Base-by-base conservation (phyloP, 371 early-diverging fungal genomes). In the Apophysomyces variabilis region DNA sequence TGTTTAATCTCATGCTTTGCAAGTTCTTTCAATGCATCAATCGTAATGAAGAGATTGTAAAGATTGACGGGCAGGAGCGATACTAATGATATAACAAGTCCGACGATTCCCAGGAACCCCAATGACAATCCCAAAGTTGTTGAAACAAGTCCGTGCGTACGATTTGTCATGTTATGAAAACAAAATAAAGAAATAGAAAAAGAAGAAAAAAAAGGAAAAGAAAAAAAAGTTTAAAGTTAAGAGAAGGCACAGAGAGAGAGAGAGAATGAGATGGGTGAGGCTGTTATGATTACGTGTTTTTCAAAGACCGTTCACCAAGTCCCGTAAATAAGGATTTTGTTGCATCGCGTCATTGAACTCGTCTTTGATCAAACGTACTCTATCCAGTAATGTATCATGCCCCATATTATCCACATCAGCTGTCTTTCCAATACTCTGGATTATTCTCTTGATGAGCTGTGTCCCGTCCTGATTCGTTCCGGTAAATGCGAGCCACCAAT, bases 311-410 rank as follows among this genome's bases (percentile, higher is more conserved):
- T 50, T 50, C 4, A 50, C 54, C 21, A 50, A 50, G 64, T 57
- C 44, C 35, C 46, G 32, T 18, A 87, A 75, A 71, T 87, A 88
- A 26, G 80, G 57, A 60, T 89, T 88, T 13, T 63, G 58, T 21
- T 83, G 60, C 13, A 89, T 78, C 43, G 74, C 71, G 1, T 41
- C 11, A 9, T 70, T 59, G 60, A 87, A 83, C 64, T 86, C 79
- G 1, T 60, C 69, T 26, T 65, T 67, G 12, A 90, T 70, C 16
- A 47, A 68, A 9, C 70, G 61, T 43, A 86, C 68, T 8, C 68
- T 38, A 35, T 71, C 43, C 4, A 72, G 63, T 6, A 82, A 44
- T 6, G 72, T 70, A 39, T 77, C 69, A 7, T 74, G 61, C 3
- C 67, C 64, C 70, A 81, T 66, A 13, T 54, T 66, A 2, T 68